Evolutionary conservation across 1,139 yeast species (phyloP).

Genomic region (Debaryomyces nepalensis): DNA sequence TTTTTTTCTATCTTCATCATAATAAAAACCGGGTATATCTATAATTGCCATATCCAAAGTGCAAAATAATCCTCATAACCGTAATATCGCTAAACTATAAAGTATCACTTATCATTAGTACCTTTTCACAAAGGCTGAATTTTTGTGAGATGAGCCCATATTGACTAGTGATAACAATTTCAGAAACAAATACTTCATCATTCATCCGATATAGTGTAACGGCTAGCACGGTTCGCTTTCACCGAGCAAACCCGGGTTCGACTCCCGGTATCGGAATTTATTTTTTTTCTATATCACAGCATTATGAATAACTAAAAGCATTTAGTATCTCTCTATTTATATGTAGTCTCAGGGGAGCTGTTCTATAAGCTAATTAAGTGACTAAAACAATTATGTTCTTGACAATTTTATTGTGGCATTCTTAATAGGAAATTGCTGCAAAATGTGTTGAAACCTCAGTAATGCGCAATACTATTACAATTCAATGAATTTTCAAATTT

Average conservation of each 20-base stretch:
- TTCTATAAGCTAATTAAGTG: no score
- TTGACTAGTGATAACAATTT: background rate
- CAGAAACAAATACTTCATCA: constrained; percentile 21
- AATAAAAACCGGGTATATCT: constrained; percentile 53
- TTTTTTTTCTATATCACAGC: constrained; percentile 33
- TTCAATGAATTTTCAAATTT: no score
- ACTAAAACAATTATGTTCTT: no score
- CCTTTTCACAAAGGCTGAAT: no score
- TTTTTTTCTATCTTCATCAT: constrained; percentile 43
- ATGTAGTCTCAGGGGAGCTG: no score
- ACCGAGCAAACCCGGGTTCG: constrained; percentile 86
- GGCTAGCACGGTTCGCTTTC: constrained; percentile 86
- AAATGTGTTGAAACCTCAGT: background rate
- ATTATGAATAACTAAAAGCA: no score
- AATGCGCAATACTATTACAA: no score
- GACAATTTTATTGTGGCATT: background rate
- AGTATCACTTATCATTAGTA: no score
- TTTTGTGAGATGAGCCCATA: no score
- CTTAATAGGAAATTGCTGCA: constrained; percentile 6
- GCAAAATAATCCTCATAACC: background rate
- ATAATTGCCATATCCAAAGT: constrained; percentile 8
- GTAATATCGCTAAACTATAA: background rate
- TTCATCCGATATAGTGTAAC: constrained; percentile 83
- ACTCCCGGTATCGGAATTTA: constrained; percentile 75
- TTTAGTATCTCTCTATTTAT: no score